Base-by-base conservation (phyloP, 2,329 filamentous ascomycete species). In the Metarhizium robertsii region DNA sequence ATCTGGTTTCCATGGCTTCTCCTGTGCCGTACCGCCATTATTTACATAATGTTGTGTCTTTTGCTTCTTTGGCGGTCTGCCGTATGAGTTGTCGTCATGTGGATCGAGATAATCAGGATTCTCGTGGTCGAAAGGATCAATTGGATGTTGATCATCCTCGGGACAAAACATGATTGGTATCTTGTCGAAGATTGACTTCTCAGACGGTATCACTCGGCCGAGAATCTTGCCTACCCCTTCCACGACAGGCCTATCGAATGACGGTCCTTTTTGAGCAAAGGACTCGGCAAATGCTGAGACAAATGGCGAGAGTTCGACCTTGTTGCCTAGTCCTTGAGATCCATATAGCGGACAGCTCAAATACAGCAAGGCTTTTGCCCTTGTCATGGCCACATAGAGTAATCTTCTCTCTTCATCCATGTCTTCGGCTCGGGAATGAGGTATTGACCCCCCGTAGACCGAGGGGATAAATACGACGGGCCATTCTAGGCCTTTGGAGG, bases 401-500 rank as follows among this genome's bases (percentile, higher is more conserved):
- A 99, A 72, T 32, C 92, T 80, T 57, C 94, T 79, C 68, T 99
- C 92, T 69, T 99, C 92, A 55, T 92, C 87, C 3, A 79, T 77
- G 66, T 97, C 90, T 49, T 96, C 92, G 1, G 91, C 82, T 61
- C 92, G 81, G 2, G 86, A 87, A 68, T 97, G 92, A 4, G 92
- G 92, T 57, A 97, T 95, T 2, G 87, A 92, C 1, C 92, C 94
- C 50, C 91, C 84, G 66, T 95, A 96, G 30, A 90, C 87, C 1
- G 88, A 89, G 6, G 94, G 92, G 16, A 97, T 85, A 68, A 97
- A 97, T 1, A 97, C 90, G 1, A 96, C 79, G 0, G 92, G 92
- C 94, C 94, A 99, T 69, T 99, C 92, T 1, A 99, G 77, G 3
- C 92, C 92, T 70, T 99, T 99, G 2, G 92, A 90, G 0, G 92